Base-by-base conservation (phyloP, 2,329 filamentous ascomycete genomes). In the Xylariales sp. region DNA sequence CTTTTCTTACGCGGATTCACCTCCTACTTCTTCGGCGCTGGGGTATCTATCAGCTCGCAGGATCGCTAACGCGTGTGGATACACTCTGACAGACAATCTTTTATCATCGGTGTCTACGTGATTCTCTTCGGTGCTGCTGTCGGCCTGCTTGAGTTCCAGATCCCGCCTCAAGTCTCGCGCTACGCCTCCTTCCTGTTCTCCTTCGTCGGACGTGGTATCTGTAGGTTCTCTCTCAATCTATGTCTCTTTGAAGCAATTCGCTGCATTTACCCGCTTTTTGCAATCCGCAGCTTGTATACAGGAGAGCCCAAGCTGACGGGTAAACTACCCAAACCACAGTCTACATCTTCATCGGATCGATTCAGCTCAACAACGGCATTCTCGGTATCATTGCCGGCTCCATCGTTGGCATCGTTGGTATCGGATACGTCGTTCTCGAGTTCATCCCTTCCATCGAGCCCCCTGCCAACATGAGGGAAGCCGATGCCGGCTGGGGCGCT, bases 101-200 rank as follows among this genome's bases (percentile, higher is more conserved):
- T 93, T 55, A 81, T 98, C 50, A 70, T 95, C 46, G 90, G 88
- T 40, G 69, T 79, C 51, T 98, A 97, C 63, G 80, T 95, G 53
- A 88, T 96, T 48, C 65, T 95, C 48, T 98, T 98, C 58, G 93
- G 93, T 61, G 74, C 89, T 44, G 81, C 77, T 49, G 83, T 87
- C 48, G 84, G 73, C 31, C 74, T 85, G 33, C 76, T 89, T 51
- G 93, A 98, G 67, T 95, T 97, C 70, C 85, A 95, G 66, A 91
- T 96, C 53, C 91, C 93, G 35, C 88, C 90, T 42, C 90, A 95
- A 62, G 76, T 95, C 38, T 85, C 89, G 41, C 84, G 88, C 67
- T 95, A 97, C 71, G 91, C 89, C 38, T 95, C 88, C 10, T 98
- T 98, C 74, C 83, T 97, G 66, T 97, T 97, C 74, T 95, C 88